Percentiles rank a stretch among this genome's conserved stretches.
These are phyloP conservation scores for Anisodus acutangulus DNA, from an alignment of 257 asterid species.

Conservation along the genomic window DNA sequence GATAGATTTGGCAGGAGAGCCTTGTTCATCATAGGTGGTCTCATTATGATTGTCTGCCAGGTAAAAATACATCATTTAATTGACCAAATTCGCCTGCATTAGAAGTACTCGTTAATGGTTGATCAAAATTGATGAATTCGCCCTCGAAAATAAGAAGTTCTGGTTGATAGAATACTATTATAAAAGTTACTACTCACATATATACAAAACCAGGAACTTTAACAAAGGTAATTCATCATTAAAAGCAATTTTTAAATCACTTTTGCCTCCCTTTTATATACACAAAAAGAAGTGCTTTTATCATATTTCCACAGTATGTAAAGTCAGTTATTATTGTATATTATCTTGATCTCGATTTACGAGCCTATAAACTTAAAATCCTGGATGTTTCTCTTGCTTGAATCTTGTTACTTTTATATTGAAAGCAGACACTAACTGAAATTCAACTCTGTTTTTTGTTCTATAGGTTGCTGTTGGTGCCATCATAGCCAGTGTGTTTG, in stretches of 20 bases:
- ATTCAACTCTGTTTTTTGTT: too few species aligned
- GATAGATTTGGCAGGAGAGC: constrained; percentile 76
- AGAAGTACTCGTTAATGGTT: background rate
- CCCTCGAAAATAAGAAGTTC: too few species aligned
- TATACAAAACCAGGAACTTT: background rate
- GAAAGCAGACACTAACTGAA: background rate
- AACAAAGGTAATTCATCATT: too few species aligned
- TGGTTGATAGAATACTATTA: background rate
- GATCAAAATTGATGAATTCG: background rate
- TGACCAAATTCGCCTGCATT: too few species aligned
- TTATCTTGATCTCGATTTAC: background rate
- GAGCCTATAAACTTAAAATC: background rate
- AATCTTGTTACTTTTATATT: too few species aligned
- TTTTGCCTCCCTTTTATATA: too few species aligned
- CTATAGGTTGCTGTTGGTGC: constrained; percentile 57
- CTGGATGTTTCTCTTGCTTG: too few species aligned
- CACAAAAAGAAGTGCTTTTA: too few species aligned
- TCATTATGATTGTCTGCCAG: constrained; percentile 69
- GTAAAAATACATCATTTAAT: constrained; percentile 33
- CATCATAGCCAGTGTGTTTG: constrained; percentile 64
- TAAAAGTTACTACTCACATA: background rate
- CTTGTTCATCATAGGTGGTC: constrained; percentile 69
- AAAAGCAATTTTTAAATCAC: too few species aligned
- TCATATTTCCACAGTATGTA: too few species aligned
- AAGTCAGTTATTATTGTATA: too few species aligned